A percentile compares a stretch with the other conserved stretches of the same genome.
These are phyloP conservation scores for Scortechinia acanthostroma DNA, from an alignment of 2,329 filamentous ascomycete species.

Conservation along the genomic window DNA sequence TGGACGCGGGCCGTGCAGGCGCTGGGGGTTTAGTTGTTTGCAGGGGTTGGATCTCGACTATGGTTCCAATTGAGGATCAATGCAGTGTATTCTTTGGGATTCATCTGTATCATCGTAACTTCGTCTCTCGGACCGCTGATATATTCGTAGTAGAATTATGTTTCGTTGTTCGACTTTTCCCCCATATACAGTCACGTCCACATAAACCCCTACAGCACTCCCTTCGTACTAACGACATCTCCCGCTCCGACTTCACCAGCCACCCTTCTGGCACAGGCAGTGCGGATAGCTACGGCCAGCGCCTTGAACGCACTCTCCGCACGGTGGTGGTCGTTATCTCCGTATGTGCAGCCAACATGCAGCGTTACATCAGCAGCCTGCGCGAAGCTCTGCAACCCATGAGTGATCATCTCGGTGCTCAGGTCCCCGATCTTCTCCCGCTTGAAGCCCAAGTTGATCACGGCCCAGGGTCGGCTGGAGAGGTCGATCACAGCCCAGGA, in stretches of 20 bases:
- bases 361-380: conserved; percentile 58
- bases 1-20: conserved; percentile 24
- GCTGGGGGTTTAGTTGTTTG: neutral
- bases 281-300: conserved; percentile 52
- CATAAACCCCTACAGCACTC: conserved; percentile 27
- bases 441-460: conserved; percentile 53
- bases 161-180: neutral
- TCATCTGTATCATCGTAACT: too few relatives aligned
- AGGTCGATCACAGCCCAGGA: conserved; percentile 62
- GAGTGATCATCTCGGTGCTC: conserved; percentile 62
- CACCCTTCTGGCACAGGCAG: conserved; percentile 38
- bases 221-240: conserved; percentile 63
- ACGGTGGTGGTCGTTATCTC: conserved; percentile 61
- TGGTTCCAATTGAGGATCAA: too few relatives aligned
- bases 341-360: conserved; percentile 58
- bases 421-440: conserved; percentile 62
- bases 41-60: neutral
- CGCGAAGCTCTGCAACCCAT: conserved; percentile 60
- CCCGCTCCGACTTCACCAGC: conserved; percentile 34
- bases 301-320: conserved; percentile 67
- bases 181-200: neutral
- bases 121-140: too few relatives aligned
- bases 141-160: too few relatives aligned
- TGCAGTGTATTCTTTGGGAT: too few relatives aligned
- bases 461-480: conserved; percentile 55